A percentile compares a stretch with the other conserved stretches of the same genome.
These are phyloP conservation scores for Chrysanthemum lavandulifolium DNA, from an alignment of 129 eudicot genomes.

Conservation along the genomic window DNA sequence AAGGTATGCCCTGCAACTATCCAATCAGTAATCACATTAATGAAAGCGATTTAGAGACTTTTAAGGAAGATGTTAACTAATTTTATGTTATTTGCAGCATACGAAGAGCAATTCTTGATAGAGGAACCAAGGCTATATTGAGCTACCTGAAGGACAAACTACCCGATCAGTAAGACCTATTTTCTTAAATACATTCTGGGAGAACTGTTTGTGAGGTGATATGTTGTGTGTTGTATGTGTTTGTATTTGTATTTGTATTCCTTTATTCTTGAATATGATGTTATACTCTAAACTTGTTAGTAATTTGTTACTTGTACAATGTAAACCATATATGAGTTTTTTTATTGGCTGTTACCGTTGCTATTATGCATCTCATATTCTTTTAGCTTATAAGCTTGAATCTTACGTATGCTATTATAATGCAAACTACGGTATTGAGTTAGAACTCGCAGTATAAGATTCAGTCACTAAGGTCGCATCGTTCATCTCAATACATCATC, in stretches of 20 bases:
- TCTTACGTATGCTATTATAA: no score
- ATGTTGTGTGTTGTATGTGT: constrained; percentile 24
- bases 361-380: not conserved
- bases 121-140: constrained; percentile 83
- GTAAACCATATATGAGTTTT: not conserved
- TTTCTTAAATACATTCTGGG: not conserved
- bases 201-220: constrained; percentile 10
- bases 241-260: constrained; percentile 12
- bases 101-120: constrained; percentile 85
- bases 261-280: constrained; percentile 1
- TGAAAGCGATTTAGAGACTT: not conserved
- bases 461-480: no score
- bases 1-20: constrained; percentile 46
- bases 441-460: no score
- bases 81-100: constrained; percentile 78
- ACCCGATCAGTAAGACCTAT: constrained; percentile 38
- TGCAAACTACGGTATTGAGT: no score
- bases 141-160: constrained; percentile 73
- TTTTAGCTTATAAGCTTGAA: no score
- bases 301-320: not conserved
- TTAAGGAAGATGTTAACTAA: no score
- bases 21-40: not conserved
- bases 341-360: not conserved
- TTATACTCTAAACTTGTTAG: constrained; percentile 8
- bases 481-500: no score